Evolutionary conservation across 169 alveolate genomes (phyloP).

Genomic region (Plasmodium inui): DNA sequence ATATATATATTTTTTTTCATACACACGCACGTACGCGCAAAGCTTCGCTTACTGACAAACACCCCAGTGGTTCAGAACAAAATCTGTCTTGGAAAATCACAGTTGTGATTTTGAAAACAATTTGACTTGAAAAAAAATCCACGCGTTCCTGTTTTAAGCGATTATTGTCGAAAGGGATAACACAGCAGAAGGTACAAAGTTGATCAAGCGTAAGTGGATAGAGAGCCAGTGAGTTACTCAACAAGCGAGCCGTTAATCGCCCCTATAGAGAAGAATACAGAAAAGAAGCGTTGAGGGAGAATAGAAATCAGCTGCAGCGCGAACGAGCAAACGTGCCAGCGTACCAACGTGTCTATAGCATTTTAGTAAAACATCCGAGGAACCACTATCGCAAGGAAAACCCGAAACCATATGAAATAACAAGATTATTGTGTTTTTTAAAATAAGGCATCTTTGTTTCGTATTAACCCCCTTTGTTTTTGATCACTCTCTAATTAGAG

Average conservation of each 20-base stretch:
- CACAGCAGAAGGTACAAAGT: not conserved
- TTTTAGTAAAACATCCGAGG: no score
- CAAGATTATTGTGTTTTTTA: not conserved
- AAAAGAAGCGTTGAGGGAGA: not conserved
- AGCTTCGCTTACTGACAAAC: not conserved
- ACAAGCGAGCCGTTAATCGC: not conserved
- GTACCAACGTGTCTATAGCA: not conserved
- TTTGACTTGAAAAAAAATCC: not conserved
- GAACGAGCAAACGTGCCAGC: not conserved
- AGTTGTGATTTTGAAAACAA: not conserved
- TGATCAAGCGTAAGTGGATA: not conserved
- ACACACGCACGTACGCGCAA: not conserved
- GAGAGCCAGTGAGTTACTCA: not conserved
- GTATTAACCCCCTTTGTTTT: not conserved
- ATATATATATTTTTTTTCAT: no score
- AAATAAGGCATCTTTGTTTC: not conserved
- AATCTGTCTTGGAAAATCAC: not conserved
- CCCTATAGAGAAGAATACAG: not conserved
- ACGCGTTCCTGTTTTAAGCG: not conserved
- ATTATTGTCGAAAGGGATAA: not conserved
- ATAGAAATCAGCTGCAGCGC: not conserved
- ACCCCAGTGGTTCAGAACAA: not conserved
- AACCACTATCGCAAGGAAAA: not conserved
- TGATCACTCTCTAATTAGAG: not conserved
- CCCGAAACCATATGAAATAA: not conserved